Conservation (phyloP, 106 monocot genomes). For the Narthecium ossifragum region DNA sequence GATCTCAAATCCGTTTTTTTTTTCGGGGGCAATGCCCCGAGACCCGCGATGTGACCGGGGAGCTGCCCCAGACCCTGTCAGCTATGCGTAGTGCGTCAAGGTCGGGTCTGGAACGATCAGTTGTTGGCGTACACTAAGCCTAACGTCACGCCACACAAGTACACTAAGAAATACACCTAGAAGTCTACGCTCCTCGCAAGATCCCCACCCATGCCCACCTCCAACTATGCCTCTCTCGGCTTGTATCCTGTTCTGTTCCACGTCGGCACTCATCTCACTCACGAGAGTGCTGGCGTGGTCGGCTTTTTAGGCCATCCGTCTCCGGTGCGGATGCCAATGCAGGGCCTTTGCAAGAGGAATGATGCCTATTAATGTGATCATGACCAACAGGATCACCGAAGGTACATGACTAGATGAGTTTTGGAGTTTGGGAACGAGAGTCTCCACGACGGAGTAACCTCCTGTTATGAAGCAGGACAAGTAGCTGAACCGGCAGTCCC, state of each 20-base stretch:
- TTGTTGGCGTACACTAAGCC: constrained; percentile 83
- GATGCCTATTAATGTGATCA: neutral
- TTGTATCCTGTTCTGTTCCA: neutral
- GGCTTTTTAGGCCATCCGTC: neutral
- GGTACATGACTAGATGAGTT: neutral
- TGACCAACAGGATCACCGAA: neutral
- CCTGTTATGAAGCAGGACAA: too few species aligned
- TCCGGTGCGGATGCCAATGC: neutral
- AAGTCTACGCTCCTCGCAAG: constrained; percentile 9
- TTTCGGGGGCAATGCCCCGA: too few species aligned
- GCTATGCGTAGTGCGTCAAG: too few species aligned
- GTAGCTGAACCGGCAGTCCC: too few species aligned
- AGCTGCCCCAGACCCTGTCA: too few species aligned
- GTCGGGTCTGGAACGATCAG: too few species aligned
- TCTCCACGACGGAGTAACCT: neutral
- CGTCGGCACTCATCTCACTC: neutral
- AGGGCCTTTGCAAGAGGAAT: neutral
- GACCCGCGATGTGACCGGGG: too few species aligned
- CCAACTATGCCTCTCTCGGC: neutral
- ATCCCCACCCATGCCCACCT: neutral
- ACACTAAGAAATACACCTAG: constrained; percentile 58
- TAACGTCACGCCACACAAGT: constrained; percentile 63
- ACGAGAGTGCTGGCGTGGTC: too few species aligned
- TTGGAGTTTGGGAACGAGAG: neutral
- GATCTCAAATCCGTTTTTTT: too few species aligned